Evolutionary conservation across 352 stramenopile genomes (phyloP), one percentile per base, ranked within the genome.

Genomic region (Phytopythium oedochilum): DNA sequence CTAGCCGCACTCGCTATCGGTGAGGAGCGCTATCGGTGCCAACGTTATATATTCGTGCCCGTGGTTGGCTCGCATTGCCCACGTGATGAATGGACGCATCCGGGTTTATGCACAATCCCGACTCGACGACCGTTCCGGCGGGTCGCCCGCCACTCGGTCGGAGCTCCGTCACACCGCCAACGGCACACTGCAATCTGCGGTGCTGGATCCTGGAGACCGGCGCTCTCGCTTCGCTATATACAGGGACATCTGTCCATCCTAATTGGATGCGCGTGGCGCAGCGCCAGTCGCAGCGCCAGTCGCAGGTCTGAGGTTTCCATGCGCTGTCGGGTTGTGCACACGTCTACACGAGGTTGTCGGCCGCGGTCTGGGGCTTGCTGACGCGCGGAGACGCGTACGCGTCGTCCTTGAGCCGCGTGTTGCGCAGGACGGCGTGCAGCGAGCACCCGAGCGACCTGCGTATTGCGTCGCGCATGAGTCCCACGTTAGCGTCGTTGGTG

Each of bases 391-490:
- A 36, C 12, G 70, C 57, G 43, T 69, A 61, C 35, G 75, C 75
- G 58, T 89, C 78, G 61, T 89, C 71, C 60, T 89, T 89, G 48
- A 89, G 61, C 25, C 78, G 71, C 32, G 80, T 84, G 65, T 87
- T 84, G 42, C 78, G 78, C 18, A 89, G 55, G 28, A 87, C 48
- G 12, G 78, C 75, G 47, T 89, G 78, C 5, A 67, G 34, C 6
- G 75, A 67, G 45, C 75, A 76, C 28, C 61, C 71, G 15, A 87
- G 52, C 23, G 63, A 73, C 45, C 78, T 83, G 51, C 46, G 5
- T 47, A 45, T 28, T 29, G 35, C 20, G 58, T 51, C 35, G 44
- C 1, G n/a, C n/a, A 28, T 15, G 7, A 50, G 15, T 44, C 59
- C 40, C 68, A 12, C 43, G 42, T 28, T 3, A 45, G 15, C 20